Conservation (phyloP, 2,329 filamentous ascomycete species). For the Fusarium napiforme region DNA sequence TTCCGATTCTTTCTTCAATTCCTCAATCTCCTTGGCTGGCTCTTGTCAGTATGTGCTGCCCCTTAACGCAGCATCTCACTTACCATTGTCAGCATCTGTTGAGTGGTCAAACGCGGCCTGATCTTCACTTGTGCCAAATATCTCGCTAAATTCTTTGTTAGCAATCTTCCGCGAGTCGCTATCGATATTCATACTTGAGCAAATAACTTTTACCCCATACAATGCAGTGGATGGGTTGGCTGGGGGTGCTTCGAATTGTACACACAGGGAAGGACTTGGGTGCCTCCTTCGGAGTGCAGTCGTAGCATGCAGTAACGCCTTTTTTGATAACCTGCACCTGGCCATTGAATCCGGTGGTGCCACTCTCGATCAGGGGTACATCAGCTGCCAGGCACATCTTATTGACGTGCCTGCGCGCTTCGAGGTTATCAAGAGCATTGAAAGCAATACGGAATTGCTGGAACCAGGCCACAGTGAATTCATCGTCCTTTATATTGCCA, state of each 20-base stretch:
- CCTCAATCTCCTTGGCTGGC: conserved; percentile 80
- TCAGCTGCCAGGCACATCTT: conserved; percentile 95
- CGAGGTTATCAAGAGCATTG: conserved; percentile 96
- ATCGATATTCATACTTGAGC: conserved; percentile 67
- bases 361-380: conserved; percentile 92
- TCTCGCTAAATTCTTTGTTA: conserved; percentile 63
- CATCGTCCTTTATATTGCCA: conserved; percentile 90
- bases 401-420: conserved; percentile 94
- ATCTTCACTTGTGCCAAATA: conserved; percentile 93
- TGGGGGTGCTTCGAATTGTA: conserved; percentile 95
- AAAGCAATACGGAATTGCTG: conserved; percentile 85
- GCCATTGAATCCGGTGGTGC: conserved; percentile 96
- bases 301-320: conserved; percentile 93
- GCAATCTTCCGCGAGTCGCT: conserved; percentile 14
- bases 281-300: conserved; percentile 88
- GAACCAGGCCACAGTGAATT: conserved; percentile 93
- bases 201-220: conserved; percentile 99
- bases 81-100: conserved; percentile 82
- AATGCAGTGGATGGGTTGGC: conserved; percentile 97
- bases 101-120: conserved; percentile 83
- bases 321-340: conserved; percentile 98
- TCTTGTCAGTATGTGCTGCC: conserved; percentile 10
- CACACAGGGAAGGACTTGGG: conserved; percentile 96
- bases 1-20: conserved; percentile 84
- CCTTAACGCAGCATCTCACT: conserved; percentile 18